A percentile compares a stretch with the other conserved stretches of the same genome.
Conservation (phyloP, 306 rosid genomes). For the Rosa lucieae region DNA sequence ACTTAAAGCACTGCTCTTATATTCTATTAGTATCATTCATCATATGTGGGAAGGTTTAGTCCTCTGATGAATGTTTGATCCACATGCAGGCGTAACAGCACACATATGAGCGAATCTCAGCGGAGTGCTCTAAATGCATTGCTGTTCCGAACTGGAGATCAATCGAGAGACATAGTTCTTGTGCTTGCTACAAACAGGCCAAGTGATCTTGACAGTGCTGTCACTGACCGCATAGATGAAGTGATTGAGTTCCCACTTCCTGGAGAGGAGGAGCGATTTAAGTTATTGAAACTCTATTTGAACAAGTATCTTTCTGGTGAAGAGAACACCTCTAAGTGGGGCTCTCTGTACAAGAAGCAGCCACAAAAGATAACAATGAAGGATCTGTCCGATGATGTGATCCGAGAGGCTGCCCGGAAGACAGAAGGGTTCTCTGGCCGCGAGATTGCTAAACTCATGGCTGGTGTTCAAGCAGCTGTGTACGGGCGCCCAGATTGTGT, state of each 20-base stretch:
- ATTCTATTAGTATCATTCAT: not conserved
- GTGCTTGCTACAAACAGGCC: conserved; percentile 99
- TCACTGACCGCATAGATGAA: conserved; percentile 95
- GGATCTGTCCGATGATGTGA: conserved; percentile 69
- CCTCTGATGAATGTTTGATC: conserved; percentile 12
- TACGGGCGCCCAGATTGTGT: conserved; percentile 84
- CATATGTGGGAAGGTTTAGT: not conserved
- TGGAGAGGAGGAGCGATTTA: conserved; percentile 83
- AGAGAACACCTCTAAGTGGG: conserved; percentile 46
- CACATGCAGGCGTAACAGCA: conserved; percentile 85
- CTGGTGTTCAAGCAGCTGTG: conserved; percentile 97
- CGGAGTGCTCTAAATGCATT: conserved; percentile 96
- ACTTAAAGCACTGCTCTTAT: not conserved
- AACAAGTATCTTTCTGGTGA: conserved; percentile 61
- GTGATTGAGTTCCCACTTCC: conserved; percentile 96
- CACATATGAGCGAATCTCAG: conserved; percentile 96
- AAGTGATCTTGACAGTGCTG: conserved; percentile 87
- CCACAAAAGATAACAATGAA: conserved; percentile 55
- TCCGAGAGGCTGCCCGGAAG: conserved; percentile 70
- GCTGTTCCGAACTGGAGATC: conserved; percentile 98
- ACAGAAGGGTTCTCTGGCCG: conserved; percentile 98
- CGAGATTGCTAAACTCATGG: conserved; percentile 94
- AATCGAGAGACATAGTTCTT: conserved; percentile 92
- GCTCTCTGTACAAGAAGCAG: conserved; percentile 45
- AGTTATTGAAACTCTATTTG: conserved; percentile 80